phyloP scores from a whole-genome alignment of 225 moss, liverwort and hornwort genomes.

The Climacium dendroides region DNA sequence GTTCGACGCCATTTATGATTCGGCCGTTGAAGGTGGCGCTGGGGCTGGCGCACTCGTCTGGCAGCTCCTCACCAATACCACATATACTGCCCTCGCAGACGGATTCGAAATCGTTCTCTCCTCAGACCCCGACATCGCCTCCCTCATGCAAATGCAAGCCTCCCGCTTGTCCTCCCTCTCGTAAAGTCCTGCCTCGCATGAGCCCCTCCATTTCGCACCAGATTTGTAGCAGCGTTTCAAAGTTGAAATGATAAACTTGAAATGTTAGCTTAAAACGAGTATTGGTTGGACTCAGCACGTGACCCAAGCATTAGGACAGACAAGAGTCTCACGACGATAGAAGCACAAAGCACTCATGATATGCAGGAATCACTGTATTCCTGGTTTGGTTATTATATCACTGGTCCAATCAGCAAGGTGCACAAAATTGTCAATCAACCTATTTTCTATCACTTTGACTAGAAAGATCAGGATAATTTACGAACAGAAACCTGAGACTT shows the following conservation, averaged over 20 bases:
- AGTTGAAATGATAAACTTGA: not conserved
- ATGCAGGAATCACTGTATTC: not conserved
- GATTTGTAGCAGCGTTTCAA: not conserved
- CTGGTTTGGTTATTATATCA: not conserved
- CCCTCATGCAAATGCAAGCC: conserved; percentile 20
- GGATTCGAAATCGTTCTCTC: conserved; percentile 21
- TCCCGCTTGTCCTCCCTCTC: conserved; percentile 10
- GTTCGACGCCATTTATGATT: conserved; percentile 32
- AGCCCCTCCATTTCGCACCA: not conserved
- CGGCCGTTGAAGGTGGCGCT: conserved; percentile 15
- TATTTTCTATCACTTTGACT: not conserved
- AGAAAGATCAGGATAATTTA: not conserved
- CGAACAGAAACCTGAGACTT: not conserved
- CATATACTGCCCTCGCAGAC: not conserved
- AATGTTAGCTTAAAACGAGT: not conserved
- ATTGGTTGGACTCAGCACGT: not conserved
- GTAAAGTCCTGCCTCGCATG: not conserved
- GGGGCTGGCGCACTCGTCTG: conserved; percentile 54
- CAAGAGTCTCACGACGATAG: not conserved
- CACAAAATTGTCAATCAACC: not conserved
- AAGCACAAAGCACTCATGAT: not conserved
- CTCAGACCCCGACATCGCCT: not conserved
- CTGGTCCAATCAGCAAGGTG: not conserved
- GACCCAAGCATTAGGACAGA: not conserved
- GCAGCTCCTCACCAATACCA: conserved; percentile 34